Conservation (phyloP, 1,284 basidiomycete genomes). For the Paramarasmius palmivorus region DNA sequence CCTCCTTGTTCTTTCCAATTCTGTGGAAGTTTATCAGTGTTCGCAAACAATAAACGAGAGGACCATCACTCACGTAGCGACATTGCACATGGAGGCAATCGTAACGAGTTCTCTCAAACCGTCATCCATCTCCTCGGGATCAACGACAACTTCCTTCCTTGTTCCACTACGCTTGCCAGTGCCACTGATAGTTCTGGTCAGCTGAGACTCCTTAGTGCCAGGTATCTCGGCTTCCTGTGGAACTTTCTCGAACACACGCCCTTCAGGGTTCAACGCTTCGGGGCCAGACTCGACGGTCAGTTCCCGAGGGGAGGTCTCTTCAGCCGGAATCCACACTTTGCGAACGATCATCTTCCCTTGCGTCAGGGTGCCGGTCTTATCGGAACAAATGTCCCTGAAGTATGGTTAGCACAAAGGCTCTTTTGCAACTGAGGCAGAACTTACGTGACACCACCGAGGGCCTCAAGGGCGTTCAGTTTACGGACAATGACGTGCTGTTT, state of each 20-base stretch:
- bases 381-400: slow-evolving; percentile 53
- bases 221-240: neutral
- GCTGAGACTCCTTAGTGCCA: neutral
- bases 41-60: neutral
- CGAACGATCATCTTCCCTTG: slow-evolving; percentile 54
- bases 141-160: slow-evolving; percentile 17
- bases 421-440: no score
- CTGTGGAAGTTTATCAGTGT: slow-evolving; percentile 17
- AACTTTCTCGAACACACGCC: neutral
- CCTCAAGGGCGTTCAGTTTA: slow-evolving; percentile 10
- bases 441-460: slow-evolving; percentile 10
- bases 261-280: slow-evolving; percentile 30
- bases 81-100: slow-evolving; percentile 34
- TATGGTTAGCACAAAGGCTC: no score
- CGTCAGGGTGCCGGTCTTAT: slow-evolving; percentile 70
- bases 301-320: slow-evolving; percentile 26
- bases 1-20: slow-evolving; percentile 35
- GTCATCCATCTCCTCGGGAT: slow-evolving; percentile 24
- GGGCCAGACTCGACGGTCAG: slow-evolving; percentile 23
- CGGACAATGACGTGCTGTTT: slow-evolving; percentile 32
- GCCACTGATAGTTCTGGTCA: no score
- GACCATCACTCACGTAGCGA: slow-evolving; percentile 31
- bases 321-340: slow-evolving; percentile 53
- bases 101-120: slow-evolving; percentile 30
- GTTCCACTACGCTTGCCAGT: neutral